Base-by-base conservation (phyloP, 257 asterid species). In the Craterostigma plantagineum region DNA sequence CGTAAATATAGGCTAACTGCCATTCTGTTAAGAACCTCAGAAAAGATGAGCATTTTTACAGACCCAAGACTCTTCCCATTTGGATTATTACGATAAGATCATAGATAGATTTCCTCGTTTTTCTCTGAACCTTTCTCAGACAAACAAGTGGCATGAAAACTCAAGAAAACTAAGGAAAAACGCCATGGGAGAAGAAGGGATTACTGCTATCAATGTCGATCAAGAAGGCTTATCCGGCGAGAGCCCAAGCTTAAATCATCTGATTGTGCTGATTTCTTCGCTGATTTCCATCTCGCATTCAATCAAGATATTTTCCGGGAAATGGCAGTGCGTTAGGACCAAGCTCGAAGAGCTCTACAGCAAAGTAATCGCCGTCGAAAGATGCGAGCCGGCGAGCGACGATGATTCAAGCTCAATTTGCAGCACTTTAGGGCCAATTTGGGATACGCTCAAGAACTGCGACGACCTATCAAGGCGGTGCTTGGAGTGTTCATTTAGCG, bases 261-360 rank as follows among this genome's bases (percentile, higher is more conserved):
- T 65, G 8, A 66, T 63, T 57, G 42, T 64, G 42, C 60, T 48
- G 1, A 55, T 74, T 35, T 82, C 92, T 4, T 67, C 93, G 4
- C 35, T 87, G 5, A 70, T 87, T 16, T 64, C 95, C 16, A 37
- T 68, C 23, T 71, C 92, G 0, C 75, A 74, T 57, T 68, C 90
- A 2, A 71, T 87, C 58, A 79, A 33, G 60, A 72, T 56, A 14
- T 87, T 87, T 54, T 42, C 83, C 1, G 64, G 53, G 0, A 82
- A 75, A 64, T 87, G 98, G 98, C 75, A 69, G 38, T 49, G 61
- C 10, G 58, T 79, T 43, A 43, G 82, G 5, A 50, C 33, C 58
- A 79, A 65, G 62, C 91, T 87, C 18, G 83, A 87, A 35, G 92
- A 82, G 55, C 85, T 87, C 1, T 58, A 71, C 11, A 54, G 83